These are phyloP conservation scores for Carex pumila DNA, from an alignment of 176 grass and related monocot genomes.

Conservation along the genomic window DNA sequence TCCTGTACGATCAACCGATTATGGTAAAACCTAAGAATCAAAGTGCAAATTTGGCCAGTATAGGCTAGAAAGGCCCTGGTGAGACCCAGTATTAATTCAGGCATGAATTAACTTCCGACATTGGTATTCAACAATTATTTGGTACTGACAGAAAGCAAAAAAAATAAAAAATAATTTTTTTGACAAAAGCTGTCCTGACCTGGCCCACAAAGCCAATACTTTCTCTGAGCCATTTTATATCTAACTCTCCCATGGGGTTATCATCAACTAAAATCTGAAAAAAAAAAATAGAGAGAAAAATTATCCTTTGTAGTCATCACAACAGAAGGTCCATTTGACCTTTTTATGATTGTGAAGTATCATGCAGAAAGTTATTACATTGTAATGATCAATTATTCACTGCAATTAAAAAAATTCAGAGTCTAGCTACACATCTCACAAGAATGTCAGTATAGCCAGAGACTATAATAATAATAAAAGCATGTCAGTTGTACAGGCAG, in stretches of 20 bases:
- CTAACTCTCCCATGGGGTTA: conserved; percentile 55
- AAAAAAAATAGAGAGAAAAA: conserved; percentile 5
- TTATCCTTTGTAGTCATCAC: neutral
- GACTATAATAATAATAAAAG: too few species aligned
- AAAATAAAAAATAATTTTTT: neutral
- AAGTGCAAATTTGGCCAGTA: neutral
- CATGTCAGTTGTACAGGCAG: neutral
- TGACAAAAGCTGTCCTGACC: conserved; percentile 27
- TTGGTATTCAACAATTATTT: neutral
- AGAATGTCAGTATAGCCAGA: too few species aligned
- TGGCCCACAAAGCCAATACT: conserved; percentile 94
- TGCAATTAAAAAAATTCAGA: neutral
- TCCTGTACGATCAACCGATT: conserved; percentile 56
- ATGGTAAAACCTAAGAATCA: neutral
- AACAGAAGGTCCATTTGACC: neutral
- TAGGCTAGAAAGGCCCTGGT: neutral
- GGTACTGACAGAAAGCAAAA: neutral
- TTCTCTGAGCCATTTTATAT: conserved; percentile 92
- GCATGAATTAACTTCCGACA: neutral
- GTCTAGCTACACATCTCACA: neutral
- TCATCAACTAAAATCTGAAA: conserved; percentile 70
- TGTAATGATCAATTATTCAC: neutral
- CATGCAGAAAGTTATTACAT: neutral
- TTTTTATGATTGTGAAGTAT: neutral
- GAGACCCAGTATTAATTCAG: neutral